phyloP scores from a whole-genome alignment of 495 filamentous ascomycete genomes.

The Podospora bellae-mahoneyi region DNA sequence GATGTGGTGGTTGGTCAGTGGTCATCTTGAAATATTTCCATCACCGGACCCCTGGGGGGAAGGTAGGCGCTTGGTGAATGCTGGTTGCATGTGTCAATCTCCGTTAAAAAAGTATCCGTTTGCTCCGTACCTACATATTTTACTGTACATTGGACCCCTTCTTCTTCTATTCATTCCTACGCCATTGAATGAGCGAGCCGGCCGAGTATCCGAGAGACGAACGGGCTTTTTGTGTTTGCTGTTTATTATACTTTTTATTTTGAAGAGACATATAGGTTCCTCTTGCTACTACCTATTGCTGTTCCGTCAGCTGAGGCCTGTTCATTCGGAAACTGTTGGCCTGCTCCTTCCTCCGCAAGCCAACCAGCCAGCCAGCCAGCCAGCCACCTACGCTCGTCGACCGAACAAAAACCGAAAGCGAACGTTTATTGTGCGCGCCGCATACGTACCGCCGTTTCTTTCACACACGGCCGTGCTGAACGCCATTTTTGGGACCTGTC shows the following conservation, averaged over 20 bases:
- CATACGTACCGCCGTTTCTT: not conserved
- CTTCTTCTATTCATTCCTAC: not conserved
- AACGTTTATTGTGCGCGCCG: not conserved
- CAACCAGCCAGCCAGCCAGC: too few species aligned
- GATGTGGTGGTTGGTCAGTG: too few species aligned
- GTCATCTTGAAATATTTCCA: not conserved
- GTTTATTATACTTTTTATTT: not conserved
- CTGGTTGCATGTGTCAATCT: not conserved
- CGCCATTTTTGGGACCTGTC: conserved; percentile 3
- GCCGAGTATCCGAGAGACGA: not conserved
- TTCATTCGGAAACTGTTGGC: not conserved
- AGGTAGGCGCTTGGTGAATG: not conserved
- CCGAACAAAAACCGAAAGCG: not conserved
- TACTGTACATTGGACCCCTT: not conserved
- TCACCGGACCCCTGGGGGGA: not conserved
- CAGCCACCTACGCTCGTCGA: too few species aligned
- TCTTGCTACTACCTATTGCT: too few species aligned
- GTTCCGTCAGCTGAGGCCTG: not conserved
- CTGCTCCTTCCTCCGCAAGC: not conserved
- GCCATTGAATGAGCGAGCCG: not conserved
- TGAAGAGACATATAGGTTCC: not conserved
- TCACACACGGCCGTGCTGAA: not conserved
- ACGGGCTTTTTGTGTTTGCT: not conserved
- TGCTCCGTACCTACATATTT: not conserved
- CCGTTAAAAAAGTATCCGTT: not conserved